Evolutionary conservation across 1,284 basidiomycete genomes (phyloP), one percentile per base, ranked within the genome.

Genomic region (Cryptococcus amylolentus): DNA sequence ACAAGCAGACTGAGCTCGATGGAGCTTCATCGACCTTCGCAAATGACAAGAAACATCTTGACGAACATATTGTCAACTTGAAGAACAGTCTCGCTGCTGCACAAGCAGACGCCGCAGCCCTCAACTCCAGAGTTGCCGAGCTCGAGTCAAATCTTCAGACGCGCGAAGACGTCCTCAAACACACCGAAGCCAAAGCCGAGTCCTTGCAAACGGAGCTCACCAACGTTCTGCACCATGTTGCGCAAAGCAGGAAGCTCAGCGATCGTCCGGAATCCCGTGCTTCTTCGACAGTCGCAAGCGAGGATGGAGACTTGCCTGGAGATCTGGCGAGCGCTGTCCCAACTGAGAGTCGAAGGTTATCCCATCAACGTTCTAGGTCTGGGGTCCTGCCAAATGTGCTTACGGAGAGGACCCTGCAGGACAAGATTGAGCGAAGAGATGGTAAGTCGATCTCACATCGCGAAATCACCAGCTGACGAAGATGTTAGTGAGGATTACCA

Each of bases 221-320:
- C 38, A 55, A 62, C 38, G 50, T 62, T 41, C 40, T 58, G 13
- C 46, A 62, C 43, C 57, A 62, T 20, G 39, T 61, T 27, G 59
- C 52, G 31, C 54, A 54, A n/a, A 52, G 42, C 14, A 44, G 49
- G 16, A 56, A 57, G 44, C 52, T 60, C 18, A 57, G 55, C 37
- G 58, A 60, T 37, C 41, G 28, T 8, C 26, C 46, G 12, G 35
- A 50, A 9, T 40, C 50, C 12, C 35, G 51, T 10, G 38, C 54
- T 7, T 37, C 44, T 8, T 26, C 47, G n/a, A 20, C 18, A 12
- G 20, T 13, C 5, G 37, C 5, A 6, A 14, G 18, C 28, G 55
- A 52, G 14, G 45, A 35, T 38, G 41, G 16, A n/a, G 56, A 57
- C 46, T 14, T 53, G 12, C 59, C 59, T 16, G 45, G 49, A 18